Evolutionary conservation across 2,329 filamentous ascomycete genomes (phyloP), one percentile per base, ranked within the genome.

Genomic region (Colletotrichum sp.): DNA sequence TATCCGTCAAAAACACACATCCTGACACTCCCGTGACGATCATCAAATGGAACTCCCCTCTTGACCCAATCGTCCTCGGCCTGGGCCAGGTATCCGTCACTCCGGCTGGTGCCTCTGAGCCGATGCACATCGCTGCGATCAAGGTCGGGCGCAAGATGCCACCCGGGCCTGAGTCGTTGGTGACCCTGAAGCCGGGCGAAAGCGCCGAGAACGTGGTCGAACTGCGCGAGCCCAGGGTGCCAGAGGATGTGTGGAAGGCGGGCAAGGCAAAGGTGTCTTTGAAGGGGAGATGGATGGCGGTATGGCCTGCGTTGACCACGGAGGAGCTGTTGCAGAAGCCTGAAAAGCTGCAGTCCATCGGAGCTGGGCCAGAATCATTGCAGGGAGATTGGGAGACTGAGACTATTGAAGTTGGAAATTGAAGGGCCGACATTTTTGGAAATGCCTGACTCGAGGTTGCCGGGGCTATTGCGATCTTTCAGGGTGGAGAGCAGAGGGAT

Each of bases 41-140:
- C 34, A 82, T 89, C 32, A 81, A 79, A 6, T 89, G 87, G 82
- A 81, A 85, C 67, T 87, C 87, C 2, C 87, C 87, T 18, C 81
- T 89, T 30, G 87, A 89, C 78, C 80, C 82, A 0, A 65, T 86
- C 28, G 86, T 84, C 0, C 75, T 87, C 64, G 82, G 85, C 69
- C 82, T 88, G 2, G 87, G 87, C 12, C 80, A 86, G 15, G 69
- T 88, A 9, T 80, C 81, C 34, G 83, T 88, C 73, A 85, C 81
- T 2, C 85, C 84, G 5, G 80, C 82, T 2, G 83, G 82, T 2
- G 81, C 81, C 18, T 79, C 79, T 6, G 49, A 75, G 34, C 83
- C 86, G 6, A 71, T 88, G 6, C 81, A 85, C 7, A 80, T 86
- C n/a, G 82, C 83, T 8, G 82, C 79, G n/a, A 80, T 88, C 65